A percentile compares a stretch with the other conserved stretches of the same genome.
Evolutionary conservation across 768 basidiomycete species (phyloP).

Genomic region (Lactifluus echinatus): DNA sequence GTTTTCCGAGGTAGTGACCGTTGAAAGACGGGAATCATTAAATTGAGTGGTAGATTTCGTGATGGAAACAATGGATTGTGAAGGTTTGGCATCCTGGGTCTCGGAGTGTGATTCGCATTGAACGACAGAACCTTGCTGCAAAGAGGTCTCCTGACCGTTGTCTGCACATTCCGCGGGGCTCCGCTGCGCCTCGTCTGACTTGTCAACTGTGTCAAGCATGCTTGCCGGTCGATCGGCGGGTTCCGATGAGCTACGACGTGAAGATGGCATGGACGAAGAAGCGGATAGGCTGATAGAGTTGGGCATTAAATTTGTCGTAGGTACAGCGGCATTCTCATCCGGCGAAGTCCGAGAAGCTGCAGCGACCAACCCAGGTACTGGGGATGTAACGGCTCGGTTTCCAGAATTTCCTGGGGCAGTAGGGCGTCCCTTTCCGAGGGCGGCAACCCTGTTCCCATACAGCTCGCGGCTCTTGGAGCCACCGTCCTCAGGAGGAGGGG

Average conservation of each 20-base stretch:
- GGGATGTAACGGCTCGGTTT: slow-evolving; percentile 15
- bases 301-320: neutral
- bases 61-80: neutral
- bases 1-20: neutral
- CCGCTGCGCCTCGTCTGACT: neutral
- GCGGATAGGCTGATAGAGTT: neutral
- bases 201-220: neutral
- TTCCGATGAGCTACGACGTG: neutral
- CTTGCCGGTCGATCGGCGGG: neutral
- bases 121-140: neutral
- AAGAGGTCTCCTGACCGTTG: neutral
- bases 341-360: neutral
- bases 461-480: slow-evolving; percentile 51
- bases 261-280: neutral
- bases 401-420: slow-evolving; percentile 7
- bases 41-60: neutral
- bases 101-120: neutral
- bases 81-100: neutral
- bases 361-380: neutral
- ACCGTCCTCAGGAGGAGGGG: slow-evolving; percentile 44
- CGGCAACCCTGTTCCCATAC: slow-evolving; percentile 62
- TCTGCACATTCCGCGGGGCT: neutral
- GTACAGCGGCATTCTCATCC: neutral
- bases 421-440: slow-evolving; percentile 24
- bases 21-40: neutral